These are phyloP conservation scores for Solanum stenotomum DNA, from an alignment of 257 asterid genomes.

Conservation along the genomic window DNA sequence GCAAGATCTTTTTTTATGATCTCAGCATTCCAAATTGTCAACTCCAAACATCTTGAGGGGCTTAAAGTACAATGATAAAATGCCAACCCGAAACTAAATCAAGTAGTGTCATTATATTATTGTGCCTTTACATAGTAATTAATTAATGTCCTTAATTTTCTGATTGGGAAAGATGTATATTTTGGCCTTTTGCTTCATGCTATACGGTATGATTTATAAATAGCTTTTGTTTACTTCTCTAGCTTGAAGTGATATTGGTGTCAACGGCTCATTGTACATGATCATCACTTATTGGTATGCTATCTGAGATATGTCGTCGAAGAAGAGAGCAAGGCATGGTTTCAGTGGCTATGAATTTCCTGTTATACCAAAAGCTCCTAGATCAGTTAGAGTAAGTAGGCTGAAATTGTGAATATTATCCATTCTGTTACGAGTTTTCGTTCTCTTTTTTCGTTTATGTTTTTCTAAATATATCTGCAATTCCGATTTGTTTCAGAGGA, in stretches of 20 bases:
- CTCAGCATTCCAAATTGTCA: background rate
- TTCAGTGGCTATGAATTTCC: constrained; percentile 36
- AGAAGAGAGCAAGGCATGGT: constrained; percentile 41
- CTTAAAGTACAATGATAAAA: background rate
- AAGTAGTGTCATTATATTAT: background rate
- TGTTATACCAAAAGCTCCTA: constrained; percentile 61
- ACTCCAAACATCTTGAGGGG: background rate
- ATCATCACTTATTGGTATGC: constrained; percentile 35
- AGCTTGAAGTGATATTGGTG: background rate
- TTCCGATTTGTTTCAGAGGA: constrained; percentile 38
- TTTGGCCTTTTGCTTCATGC: background rate
- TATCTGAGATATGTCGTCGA: constrained; percentile 51
- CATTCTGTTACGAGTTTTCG: background rate
- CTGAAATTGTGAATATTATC: background rate
- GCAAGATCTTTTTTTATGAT: background rate
- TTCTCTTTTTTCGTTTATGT: background rate
- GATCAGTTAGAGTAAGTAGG: constrained; percentile 55
- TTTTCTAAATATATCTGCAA: background rate
- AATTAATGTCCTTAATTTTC: background rate
- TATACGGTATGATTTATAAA: background rate
- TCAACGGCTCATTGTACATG: background rate
- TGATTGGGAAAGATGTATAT: background rate
- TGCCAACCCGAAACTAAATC: background rate
- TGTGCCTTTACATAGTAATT: background rate
- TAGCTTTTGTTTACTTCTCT: background rate